phyloP scores from a whole-genome alignment of 768 basidiomycete species.

The Xerocomellus intermedius region DNA sequence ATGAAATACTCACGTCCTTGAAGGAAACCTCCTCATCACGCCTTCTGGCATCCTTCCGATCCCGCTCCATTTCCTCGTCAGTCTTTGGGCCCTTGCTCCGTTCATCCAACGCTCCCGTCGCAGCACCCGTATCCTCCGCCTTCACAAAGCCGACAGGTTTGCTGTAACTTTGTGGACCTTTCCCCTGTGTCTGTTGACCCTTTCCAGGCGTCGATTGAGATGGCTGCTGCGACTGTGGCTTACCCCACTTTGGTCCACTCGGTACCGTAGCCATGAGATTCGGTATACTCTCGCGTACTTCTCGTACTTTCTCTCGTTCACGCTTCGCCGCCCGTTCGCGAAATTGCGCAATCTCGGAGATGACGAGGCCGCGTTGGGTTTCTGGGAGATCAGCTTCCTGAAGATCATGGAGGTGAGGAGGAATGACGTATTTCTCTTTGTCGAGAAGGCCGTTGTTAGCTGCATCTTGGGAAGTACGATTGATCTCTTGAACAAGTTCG shows the following conservation, averaged over 20 bases:
- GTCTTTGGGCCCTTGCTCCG: slow-evolving; percentile 53
- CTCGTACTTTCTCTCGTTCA: slow-evolving; percentile 84
- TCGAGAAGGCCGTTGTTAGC: slow-evolving; percentile 72
- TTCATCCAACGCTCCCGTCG: slow-evolving; percentile 35
- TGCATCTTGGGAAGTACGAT: slow-evolving; percentile 68
- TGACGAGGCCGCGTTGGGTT: slow-evolving; percentile 85
- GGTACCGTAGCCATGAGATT: slow-evolving; percentile 44
- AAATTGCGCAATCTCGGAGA: slow-evolving; percentile 95
- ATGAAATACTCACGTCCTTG: slow-evolving; percentile 64
- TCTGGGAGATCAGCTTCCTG: slow-evolving; percentile 97
- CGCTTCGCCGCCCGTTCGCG: slow-evolving; percentile 90
- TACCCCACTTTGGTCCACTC: slow-evolving; percentile 81
- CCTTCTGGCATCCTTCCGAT: slow-evolving; percentile 70
- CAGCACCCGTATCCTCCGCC: slow-evolving; percentile 49
- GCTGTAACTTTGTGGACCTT: slow-evolving; percentile 72
- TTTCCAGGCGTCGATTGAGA: slow-evolving; percentile 36
- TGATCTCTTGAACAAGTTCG: slow-evolving; percentile 67
- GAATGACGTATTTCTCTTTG: slow-evolving; percentile 87
- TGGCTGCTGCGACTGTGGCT: slow-evolving; percentile 38
- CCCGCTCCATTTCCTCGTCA: slow-evolving; percentile 86
- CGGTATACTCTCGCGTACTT: slow-evolving; percentile 61
- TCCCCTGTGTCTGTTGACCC: slow-evolving; percentile 54
- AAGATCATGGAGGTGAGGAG: slow-evolving; percentile 94
- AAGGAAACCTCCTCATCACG: slow-evolving; percentile 84
- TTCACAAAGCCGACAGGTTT: slow-evolving; percentile 85